Base-by-base conservation (phyloP, 352 stramenopile genomes). In the Blastocystis sp. region DNA sequence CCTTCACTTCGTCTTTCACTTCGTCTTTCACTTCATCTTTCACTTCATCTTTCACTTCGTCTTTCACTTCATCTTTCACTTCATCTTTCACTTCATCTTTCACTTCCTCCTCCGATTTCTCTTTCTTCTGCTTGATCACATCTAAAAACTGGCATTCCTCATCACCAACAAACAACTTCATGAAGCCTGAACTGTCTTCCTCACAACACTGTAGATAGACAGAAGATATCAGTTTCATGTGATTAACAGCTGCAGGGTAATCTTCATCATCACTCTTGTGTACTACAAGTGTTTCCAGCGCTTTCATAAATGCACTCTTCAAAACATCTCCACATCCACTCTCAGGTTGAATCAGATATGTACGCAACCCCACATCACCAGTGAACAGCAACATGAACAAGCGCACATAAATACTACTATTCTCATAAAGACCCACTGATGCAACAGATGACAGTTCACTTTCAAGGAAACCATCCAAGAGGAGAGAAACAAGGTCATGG, bases 241-340 rank as follows among this genome's bases (percentile, higher is more conserved):
- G 50, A 64, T 61, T 84, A 50, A 43, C 26, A 18, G 56, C 50
- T 45, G 13, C 20, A 13, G 20, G 3, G 20, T 59, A 59, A n/a
- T n/a, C 13, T 59, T 59, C 50, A 2, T 63, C 73, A 4, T 23
- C 54, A 26, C 68, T 37, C 34, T 68, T 45, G 15, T 39, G 18
- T n/a, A 26, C 18, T 23, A 68, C 34, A 6, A 34, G 43, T 39
- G 53, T 45, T 7, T 20, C 26, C 73, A 84, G n/a, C 13, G 47
- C 45, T 26, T 43, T 34, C 34, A 84, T 11, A 43, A 84, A 69
- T 9, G 73, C 73, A 34, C 29, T 53, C 55, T 84, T 84, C 43
- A 84, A 29, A 43, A 84, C 53, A n/a, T 84, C 73, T 34, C 73
- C 73, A 64, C 73, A 84, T 8, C 29, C 73, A 29, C 73, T 84